Conservation (phyloP, 2,329 filamentous ascomycete genomes). For the Arthroderma uncinatum region DNA sequence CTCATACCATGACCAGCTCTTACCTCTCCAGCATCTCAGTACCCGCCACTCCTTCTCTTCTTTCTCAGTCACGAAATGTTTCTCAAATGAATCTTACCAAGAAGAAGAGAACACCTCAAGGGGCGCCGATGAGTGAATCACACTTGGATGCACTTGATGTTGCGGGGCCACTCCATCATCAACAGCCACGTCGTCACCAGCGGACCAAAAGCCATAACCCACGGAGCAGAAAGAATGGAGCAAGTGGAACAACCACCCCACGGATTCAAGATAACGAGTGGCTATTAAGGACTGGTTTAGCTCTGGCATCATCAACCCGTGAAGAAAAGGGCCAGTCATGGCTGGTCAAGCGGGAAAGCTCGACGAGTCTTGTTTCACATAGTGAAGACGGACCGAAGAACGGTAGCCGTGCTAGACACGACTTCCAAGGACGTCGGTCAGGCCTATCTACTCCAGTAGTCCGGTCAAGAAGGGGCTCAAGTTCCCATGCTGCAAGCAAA, state of each 20-base stretch:
- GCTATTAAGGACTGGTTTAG: slow-evolving; percentile 48
- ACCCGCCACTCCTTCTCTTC: slow-evolving; percentile 33
- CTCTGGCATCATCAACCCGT: slow-evolving; percentile 45
- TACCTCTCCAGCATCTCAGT: slow-evolving; percentile 35
- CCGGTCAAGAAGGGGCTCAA: slow-evolving; percentile 25
- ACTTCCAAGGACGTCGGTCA: slow-evolving; percentile 24
- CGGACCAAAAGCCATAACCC: slow-evolving; percentile 10
- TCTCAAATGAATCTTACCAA: slow-evolving; percentile 26
- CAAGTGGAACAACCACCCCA: slow-evolving; percentile 11
- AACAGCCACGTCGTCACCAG: slow-evolving; percentile 5
- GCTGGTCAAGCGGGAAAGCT: slow-evolving; percentile 46
- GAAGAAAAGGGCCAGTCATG: slow-evolving; percentile 54
- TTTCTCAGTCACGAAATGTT: slow-evolving; percentile 33
- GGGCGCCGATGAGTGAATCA: slow-evolving; percentile 27
- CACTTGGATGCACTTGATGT: slow-evolving; percentile 23
- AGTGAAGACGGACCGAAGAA: slow-evolving; percentile 22
- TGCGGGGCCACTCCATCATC: slow-evolving; percentile 19
- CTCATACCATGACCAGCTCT: slow-evolving; percentile 22
- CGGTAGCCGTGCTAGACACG: slow-evolving; percentile 17
- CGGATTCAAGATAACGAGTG: slow-evolving; percentile 40
- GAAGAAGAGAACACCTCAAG: slow-evolving; percentile 27
- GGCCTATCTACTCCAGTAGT: slow-evolving; percentile 28
- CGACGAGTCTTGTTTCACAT: slow-evolving; percentile 40
- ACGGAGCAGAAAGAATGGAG: slow-evolving; percentile 6
- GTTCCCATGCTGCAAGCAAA: slow-evolving; percentile 25